Percentiles rank a stretch among this genome's conserved stretches.
phyloP scores from a whole-genome alignment of 805 yeast species.

The Sugiyamaella valdiviana region DNA sequence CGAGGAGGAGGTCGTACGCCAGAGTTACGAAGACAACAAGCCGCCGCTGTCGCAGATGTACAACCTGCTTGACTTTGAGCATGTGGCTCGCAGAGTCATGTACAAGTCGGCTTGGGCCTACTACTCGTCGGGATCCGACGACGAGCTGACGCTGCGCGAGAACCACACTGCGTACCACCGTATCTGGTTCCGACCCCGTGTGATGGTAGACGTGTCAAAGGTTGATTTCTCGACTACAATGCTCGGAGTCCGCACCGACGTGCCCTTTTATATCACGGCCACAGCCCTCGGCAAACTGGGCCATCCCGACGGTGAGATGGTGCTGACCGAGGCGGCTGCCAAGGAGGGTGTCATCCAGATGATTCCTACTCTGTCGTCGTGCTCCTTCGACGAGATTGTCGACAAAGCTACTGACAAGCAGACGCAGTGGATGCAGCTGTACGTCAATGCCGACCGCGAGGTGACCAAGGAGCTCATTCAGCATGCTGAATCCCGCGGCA shows the following conservation, averaged over 20 bases:
- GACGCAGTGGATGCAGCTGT: conserved; percentile 83
- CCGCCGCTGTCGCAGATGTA: conserved; percentile 68
- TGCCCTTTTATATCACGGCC: conserved; percentile 86
- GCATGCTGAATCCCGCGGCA: conserved; percentile 66
- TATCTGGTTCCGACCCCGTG: conserved; percentile 77
- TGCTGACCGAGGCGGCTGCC: conserved; percentile 77
- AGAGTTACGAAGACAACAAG: conserved; percentile 40
- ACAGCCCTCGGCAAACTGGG: conserved; percentile 91
- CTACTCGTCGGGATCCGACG: conserved; percentile 88
- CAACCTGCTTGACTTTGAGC: conserved; percentile 82
- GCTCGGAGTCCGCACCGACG: conserved; percentile 62
- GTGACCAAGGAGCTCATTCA: conserved; percentile 54
- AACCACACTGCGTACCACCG: conserved; percentile 87
- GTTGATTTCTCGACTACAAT: conserved; percentile 66
- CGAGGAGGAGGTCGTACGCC: conserved; percentile 39
- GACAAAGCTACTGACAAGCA: conserved; percentile 62
- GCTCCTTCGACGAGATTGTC: conserved; percentile 78
- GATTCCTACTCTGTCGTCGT: conserved; percentile 89
- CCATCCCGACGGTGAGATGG: conserved; percentile 87
- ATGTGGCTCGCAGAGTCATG: conserved; percentile 72
- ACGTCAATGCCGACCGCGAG: conserved; percentile 72
- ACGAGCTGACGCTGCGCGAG: conserved; percentile 83
- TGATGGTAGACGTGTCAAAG: conserved; percentile 72
- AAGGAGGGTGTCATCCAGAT: conserved; percentile 69
- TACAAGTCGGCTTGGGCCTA: conserved; percentile 85